Evolutionary conservation across 202 grass and related monocot species (phyloP).

Genomic region (Elaeis oleifera): DNA sequence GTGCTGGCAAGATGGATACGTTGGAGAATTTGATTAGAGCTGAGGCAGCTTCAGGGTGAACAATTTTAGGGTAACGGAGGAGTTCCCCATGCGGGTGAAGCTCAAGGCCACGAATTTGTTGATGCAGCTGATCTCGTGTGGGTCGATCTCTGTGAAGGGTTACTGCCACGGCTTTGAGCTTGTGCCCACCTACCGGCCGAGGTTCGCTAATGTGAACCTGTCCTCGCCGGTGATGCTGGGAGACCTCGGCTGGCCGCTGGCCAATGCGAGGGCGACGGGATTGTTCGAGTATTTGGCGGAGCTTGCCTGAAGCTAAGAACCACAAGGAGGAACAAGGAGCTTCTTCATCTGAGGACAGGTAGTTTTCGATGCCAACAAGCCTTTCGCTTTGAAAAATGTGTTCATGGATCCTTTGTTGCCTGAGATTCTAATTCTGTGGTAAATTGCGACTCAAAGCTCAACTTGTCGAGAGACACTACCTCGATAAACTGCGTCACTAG

Average conservation of each 20-base stretch:
- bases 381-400: no score
- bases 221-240: conserved; percentile 45
- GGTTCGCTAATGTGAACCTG: conserved; percentile 68
- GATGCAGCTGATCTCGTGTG: conserved; percentile 83
- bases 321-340: conserved; percentile 23
- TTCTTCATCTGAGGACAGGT: no score
- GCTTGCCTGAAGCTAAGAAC: conserved; percentile 40
- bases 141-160: conserved; percentile 76
- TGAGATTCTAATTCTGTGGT: no score
- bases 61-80: conserved; percentile 49
- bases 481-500: no score
- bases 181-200: conserved; percentile 63
- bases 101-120: conserved; percentile 79
- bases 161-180: conserved; percentile 59
- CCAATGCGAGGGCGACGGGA: conserved; percentile 34
- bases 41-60: conserved; percentile 51
- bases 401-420: no score
- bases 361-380: no score
- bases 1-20: conserved; percentile 50
- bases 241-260: conserved; percentile 41
- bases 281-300: conserved; percentile 41
- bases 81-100: conserved; percentile 44
- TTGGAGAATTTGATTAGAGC: conserved; percentile 89
- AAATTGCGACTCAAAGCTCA: no score
- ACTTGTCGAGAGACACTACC: no score